Evolutionary conservation across 2,329 filamentous ascomycete genomes (phyloP), one percentile per base, ranked within the genome.

Genomic region (Blastomyces gilchristii): DNA sequence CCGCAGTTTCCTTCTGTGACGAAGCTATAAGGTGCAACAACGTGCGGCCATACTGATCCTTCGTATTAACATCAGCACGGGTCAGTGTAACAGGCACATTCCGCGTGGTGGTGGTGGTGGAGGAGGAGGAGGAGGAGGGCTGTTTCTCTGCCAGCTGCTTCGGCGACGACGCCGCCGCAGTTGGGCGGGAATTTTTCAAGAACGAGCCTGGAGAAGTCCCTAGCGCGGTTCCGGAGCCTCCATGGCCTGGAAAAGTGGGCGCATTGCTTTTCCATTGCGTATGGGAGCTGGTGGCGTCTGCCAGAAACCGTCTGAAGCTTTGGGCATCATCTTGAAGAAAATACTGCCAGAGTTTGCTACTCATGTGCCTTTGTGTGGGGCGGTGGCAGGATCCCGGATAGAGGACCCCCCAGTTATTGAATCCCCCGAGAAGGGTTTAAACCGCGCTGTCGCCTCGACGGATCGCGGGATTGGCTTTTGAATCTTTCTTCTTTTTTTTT

Each of bases 321-420:
- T 96, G 92, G 86, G 96, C 89, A 86, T 99, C 91, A 84, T 97
- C 90, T 86, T 97, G 89, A 82, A 95, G 88, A 77, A 93, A 97
- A 76, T 85, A 90, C 84, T 91, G 92, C 93, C 93, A 97, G 77
- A 99, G 86, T 85, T 89, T 85, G 81, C 91, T 88, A 87, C 90
- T 97, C 93, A 97, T 94, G 86, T 85, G 86, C 79, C 75, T 76
- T 70, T 69, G 71, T 64, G 71, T 69, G 37, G 54, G 54, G 37
- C 47, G 59, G 47, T 50, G 49, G 43, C 37, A 41, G 45, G 45
- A 47, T 60, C 58, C 58, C 22, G 41, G 37, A 49, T 16, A 37
- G 22, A 50, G 28, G 28, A 34, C 47, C 59, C 59, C 59, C 59
- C 37, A 34, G 43, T 60, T 60, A 37, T 49, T 37, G 31, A 60